Evolutionary conservation across 495 filamentous ascomycete genomes (phyloP), one percentile per base, ranked within the genome.

Genomic region (Penicillium ucsense): DNA sequence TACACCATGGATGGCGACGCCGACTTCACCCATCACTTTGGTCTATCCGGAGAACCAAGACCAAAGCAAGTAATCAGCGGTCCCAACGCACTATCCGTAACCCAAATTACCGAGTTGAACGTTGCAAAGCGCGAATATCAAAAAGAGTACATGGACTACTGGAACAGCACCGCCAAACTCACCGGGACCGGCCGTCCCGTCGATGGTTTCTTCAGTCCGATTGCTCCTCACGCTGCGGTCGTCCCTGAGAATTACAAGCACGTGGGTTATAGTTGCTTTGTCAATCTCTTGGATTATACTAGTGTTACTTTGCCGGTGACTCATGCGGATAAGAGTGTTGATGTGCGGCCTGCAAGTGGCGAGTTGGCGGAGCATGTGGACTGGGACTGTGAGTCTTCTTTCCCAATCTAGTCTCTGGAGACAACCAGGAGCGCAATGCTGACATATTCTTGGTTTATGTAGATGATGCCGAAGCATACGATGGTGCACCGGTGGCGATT

Each of bases 131-230:
- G 81, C 7, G 65, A 77, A 38, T 74, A 75, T 44, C 77, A 80
- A 59, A 83, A 81, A 54, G 68, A 73, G 38, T 84, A 85, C 51
- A 72, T 81, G 72, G 80, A 82, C 32, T 85, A 84, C 62, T 86
- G 83, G 83, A 81, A 83, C 52, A 75, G 62, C 38, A 86, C 81
- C 0, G 63, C 61, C 2, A 52, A 67, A 20, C 33, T 66, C 10
- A 83, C 78, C 1, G 68, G 70, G 7, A 83, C 77, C 2, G 80
- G 79, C 8, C 64, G 78, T 34, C 78, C 79, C 0, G 74, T 77
- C 8, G 78, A 82, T 48, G 78, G 67, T 27, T 33, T 82, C 3
- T 69, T 82, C 32, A 66, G 66, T 51, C 67, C 75, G 10, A 37
- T 63, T 31, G 71, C 71, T 12, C 61, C 70, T 10, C 64, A 69